Conservation (phyloP, 306 rosid genomes). For the Vachellia pachyceras region DNA sequence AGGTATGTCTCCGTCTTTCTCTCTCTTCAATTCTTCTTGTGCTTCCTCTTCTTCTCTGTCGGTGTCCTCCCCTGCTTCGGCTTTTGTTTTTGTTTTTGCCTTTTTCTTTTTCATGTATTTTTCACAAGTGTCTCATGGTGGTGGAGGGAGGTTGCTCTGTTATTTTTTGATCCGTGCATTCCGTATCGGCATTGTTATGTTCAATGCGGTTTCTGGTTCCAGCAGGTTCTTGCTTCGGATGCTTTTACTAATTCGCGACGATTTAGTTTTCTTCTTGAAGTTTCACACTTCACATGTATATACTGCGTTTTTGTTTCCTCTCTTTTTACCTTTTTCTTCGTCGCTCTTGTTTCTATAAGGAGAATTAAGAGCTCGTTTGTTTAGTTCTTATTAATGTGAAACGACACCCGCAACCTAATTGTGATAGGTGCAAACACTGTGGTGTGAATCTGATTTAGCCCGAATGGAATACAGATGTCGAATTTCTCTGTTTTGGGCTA, state of each 20-base stretch:
- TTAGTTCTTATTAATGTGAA: not conserved
- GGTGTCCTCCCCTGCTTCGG: not conserved
- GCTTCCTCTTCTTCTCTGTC: not conserved
- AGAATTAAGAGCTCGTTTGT: not conserved
- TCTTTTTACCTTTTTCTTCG: not conserved
- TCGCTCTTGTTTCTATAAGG: not conserved
- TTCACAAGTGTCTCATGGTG: not conserved
- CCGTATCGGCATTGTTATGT: constrained; percentile 35
- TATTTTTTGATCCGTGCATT: constrained; percentile 26
- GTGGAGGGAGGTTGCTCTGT: not conserved
- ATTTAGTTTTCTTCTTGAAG: not conserved
- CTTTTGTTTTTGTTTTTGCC: not conserved
- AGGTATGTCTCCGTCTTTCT: not conserved
- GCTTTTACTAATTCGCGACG: not conserved
- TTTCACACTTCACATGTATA: not conserved
- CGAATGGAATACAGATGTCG: not conserved
- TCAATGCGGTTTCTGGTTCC: not conserved
- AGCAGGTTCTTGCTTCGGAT: not conserved
- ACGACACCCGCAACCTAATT: not conserved
- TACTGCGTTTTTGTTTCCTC: not conserved
- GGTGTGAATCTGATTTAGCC: not conserved
- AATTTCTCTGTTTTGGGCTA: not conserved
- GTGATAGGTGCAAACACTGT: not conserved
- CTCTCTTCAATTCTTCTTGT: not conserved
- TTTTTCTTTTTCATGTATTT: not conserved